Percentiles rank a stretch among this genome's conserved stretches.
Conservation (phyloP, 306 rosid genomes). For the Cotoneaster glaucophyllus region DNA sequence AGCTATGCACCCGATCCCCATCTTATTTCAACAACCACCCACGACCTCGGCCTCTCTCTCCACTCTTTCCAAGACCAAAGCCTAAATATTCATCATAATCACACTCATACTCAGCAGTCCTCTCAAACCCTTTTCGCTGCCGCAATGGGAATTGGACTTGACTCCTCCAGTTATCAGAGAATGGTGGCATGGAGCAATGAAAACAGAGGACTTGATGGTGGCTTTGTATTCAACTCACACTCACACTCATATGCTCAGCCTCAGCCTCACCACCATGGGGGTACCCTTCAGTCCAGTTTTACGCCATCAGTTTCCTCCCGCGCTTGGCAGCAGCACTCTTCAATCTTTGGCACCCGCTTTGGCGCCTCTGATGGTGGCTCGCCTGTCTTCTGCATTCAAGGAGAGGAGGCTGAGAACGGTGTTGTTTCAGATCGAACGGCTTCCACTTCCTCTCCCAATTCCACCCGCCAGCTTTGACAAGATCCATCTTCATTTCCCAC, state of each 20-base stretch:
- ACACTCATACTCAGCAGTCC: constrained; percentile 16
- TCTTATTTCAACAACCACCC: constrained; percentile 35
- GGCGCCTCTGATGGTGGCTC: constrained; percentile 24
- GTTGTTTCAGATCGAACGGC: constrained; percentile 41
- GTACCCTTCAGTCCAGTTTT: constrained; percentile 67
- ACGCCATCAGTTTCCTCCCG: constrained; percentile 27
- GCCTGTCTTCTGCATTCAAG: constrained; percentile 46
- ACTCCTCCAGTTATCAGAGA: constrained; percentile 37
- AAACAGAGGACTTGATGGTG: constrained; percentile 22
- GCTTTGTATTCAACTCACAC: constrained; percentile 28
- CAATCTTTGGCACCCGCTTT: constrained; percentile 49
- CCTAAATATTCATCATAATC: constrained; percentile 12
- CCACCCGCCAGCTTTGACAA: constrained; percentile 31
- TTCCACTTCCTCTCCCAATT: constrained; percentile 50
- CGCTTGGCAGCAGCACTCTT: constrained; percentile 41
- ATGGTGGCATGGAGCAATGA: constrained; percentile 44
- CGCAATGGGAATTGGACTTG: constrained; percentile 34
- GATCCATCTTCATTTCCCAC: not conserved
- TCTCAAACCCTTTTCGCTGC: constrained; percentile 24
- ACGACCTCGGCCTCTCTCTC: constrained; percentile 72
- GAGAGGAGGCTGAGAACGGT: constrained; percentile 39
- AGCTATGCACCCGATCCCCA: constrained; percentile 40
- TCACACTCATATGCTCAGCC: constrained; percentile 17
- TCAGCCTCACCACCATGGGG: constrained; percentile 37
- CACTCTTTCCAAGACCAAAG: constrained; percentile 53